Evolutionary conservation across 805 yeast genomes (phyloP).

Genomic region (Lipomyces starkeyi): DNA sequence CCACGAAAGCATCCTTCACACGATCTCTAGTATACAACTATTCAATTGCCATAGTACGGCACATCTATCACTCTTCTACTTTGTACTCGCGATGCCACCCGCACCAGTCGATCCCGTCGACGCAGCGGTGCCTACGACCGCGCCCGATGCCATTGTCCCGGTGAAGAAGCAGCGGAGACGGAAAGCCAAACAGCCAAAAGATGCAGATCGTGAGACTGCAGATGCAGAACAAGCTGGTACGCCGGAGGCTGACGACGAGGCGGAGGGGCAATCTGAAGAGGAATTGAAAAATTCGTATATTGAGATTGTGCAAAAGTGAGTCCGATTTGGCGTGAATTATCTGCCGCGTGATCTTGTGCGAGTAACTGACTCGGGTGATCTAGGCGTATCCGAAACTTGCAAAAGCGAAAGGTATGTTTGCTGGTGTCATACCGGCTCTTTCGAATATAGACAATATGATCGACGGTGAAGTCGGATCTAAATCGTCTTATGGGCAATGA

Average conservation of each 20-base stretch:
- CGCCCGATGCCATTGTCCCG: background rate
- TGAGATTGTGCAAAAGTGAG: conserved; percentile 32
- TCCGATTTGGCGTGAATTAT: background rate
- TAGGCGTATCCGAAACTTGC: conserved; percentile 48
- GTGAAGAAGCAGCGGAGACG: conserved; percentile 16
- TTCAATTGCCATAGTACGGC: background rate
- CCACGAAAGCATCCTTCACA: background rate
- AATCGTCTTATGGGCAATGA: background rate
- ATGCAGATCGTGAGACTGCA: conserved; percentile 5
- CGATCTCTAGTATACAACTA: background rate
- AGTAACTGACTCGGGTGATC: background rate
- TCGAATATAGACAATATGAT: background rate
- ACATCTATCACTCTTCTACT: background rate
- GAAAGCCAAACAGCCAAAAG: conserved; percentile 12
- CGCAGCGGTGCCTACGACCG: background rate
- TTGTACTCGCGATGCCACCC: background rate
- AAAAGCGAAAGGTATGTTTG: conserved; percentile 44
- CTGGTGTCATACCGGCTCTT: background rate
- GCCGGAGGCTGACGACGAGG: conserved; percentile 4
- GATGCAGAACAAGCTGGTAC: background rate
- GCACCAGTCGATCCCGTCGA: conserved; percentile 7
- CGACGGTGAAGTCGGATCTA: background rate
- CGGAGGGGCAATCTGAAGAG: conserved; percentile 11
- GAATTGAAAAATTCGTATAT: conserved; percentile 30
- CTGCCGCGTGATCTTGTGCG: background rate